A percentile compares a stretch with the other conserved stretches of the same genome.
Evolutionary conservation across 495 filamentous ascomycete genomes (phyloP).

Genomic region (Trichoderma orchidacearum): DNA sequence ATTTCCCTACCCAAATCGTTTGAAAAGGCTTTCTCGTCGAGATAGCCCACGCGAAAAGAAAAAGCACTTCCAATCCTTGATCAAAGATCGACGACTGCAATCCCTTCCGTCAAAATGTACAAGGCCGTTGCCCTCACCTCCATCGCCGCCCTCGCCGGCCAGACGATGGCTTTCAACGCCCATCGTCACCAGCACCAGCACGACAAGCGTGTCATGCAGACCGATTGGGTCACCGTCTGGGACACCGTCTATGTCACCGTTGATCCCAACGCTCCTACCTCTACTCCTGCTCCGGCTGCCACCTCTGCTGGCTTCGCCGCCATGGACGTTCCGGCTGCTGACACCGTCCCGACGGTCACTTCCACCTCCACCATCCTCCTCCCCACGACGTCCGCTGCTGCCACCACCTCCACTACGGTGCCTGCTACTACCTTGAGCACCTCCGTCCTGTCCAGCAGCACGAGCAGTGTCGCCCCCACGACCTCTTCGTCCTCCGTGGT

Average conservation of each 20-base stretch:
- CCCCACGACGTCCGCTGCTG: neutral
- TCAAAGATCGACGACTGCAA: conserved; percentile 5
- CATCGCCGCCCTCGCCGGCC: conserved; percentile 12
- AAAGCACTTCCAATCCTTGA: neutral
- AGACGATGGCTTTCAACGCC: conserved; percentile 11
- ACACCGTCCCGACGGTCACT: conserved; percentile 2
- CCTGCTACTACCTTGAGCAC: neutral
- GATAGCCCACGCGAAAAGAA: no score
- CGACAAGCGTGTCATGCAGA: conserved; percentile 16
- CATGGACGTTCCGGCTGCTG: conserved; percentile 3
- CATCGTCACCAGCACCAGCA: conserved; percentile 13
- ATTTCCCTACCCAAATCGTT: neutral
- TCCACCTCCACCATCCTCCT: neutral
- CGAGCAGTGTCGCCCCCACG: conserved; percentile 1
- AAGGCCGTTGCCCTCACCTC: conserved; percentile 1
- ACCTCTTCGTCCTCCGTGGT: neutral
- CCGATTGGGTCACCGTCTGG: conserved; percentile 14
- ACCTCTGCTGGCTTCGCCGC: conserved; percentile 1
- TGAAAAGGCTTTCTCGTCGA: no score
- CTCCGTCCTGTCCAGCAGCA: conserved; percentile 3
- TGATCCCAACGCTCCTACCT: conserved; percentile 1
- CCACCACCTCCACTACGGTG: neutral
- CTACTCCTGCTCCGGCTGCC: conserved; percentile 6
- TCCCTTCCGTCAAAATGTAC: neutral
- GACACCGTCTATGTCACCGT: conserved; percentile 19